Evolutionary conservation across 2,329 filamentous ascomycete genomes (phyloP).

Genomic region (Colletotrichum abscissum): DNA sequence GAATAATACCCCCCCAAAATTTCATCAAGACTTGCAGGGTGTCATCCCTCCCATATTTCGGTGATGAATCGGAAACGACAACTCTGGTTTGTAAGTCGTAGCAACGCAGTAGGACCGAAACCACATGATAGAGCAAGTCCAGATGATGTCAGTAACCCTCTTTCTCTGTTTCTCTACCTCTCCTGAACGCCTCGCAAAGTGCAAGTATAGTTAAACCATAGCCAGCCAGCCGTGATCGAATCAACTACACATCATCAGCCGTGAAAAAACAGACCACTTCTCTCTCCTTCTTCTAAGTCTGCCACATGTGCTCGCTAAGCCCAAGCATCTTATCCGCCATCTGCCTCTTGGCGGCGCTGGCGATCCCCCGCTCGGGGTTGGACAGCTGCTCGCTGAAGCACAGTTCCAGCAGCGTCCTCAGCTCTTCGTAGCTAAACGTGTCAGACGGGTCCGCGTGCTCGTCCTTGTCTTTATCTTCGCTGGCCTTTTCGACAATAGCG

Average conservation of each 20-base stretch:
- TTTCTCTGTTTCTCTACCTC: neutral
- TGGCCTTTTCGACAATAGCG: conserved; percentile 71
- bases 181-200: conserved; percentile 26
- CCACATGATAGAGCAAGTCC: neutral
- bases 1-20: conserved; percentile 34
- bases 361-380: conserved; percentile 75
- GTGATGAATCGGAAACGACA: neutral
- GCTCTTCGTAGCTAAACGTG: conserved; percentile 72
- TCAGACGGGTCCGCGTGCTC: conserved; percentile 48
- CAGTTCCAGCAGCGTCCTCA: conserved; percentile 73
- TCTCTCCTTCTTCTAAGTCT: conserved; percentile 50
- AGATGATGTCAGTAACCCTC: neutral
- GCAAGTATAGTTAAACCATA: neutral
- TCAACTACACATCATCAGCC: neutral
- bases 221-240: neutral
- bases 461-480: conserved; percentile 67
- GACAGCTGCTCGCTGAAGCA: conserved; percentile 75
- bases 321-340: conserved; percentile 77
- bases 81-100: neutral
- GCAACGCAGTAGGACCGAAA: neutral
- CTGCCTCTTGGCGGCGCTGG: conserved; percentile 73
- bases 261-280: neutral
- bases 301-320: conserved; percentile 80
- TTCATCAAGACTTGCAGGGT: neutral
- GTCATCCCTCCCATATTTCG: neutral